Base-by-base conservation (phyloP, 2,329 filamentous ascomycete species). In the Exophiala alcalophila region DNA sequence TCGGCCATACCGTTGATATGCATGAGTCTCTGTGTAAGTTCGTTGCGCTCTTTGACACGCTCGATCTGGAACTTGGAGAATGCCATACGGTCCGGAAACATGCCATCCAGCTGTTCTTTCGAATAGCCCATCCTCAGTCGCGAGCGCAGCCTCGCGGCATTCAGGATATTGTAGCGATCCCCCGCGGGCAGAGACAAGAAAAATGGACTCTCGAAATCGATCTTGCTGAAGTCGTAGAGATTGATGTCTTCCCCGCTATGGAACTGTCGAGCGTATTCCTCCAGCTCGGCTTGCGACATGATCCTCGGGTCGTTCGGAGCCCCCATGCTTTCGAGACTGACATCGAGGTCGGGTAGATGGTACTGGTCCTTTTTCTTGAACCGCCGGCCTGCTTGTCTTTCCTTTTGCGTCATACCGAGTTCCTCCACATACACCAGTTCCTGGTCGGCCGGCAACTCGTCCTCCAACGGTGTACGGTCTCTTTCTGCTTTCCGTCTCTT, bases 21-120 rank as follows among this genome's bases (percentile, higher is more conserved):
- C 92, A 98, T 98, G 43, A 98, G 70, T 26, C 91, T 77, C 61
- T 98, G 92, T 0, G 94, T 98, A 20, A 98, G 74, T 50, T 95
- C 86, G 58, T 98, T 98, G 35, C 94, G 77, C 67, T 98, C 91
- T 54, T 77, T 80, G 8, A 97, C 94, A 44, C 92, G 76, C 61
- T 97, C 92, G 44, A 98, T 95, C 65, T 98, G 92, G 59, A 98
- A 98, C 49, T 77, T 84, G 1, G 90, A 96, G 60, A 98, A 98
- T 1, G 84, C 92, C 89, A 98, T 96, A 18, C 92, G 81, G 62
- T 98, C 85, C 0, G 92, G 91, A 61, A 98, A 98, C 92, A 98
- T 98, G 31, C 76, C 79, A 55, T 97, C 90, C 10, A 98, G 68
- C 65, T 98, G 92, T 53, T 98, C 91, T 65, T 97, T 97, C 43